Evolutionary conservation across 2,329 filamentous ascomycete species (phyloP), one percentile per base, ranked within the genome.

Genomic region (Alternaria atra): DNA sequence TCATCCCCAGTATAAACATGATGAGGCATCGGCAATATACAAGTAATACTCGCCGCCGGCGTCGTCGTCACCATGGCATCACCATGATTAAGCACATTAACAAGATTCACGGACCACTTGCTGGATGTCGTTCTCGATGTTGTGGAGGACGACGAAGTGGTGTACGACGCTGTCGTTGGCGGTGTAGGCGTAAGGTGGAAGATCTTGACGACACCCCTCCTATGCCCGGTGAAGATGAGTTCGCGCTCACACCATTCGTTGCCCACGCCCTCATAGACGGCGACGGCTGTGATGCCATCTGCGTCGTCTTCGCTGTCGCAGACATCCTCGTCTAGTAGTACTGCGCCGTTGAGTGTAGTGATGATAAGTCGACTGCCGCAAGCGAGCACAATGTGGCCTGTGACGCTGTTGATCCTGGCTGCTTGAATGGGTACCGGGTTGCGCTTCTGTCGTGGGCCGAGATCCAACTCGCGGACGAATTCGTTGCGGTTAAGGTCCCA

Each of bases 401-500:
- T 93, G 1, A 94, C 89, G 73, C 97, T 94, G 74, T 97, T 97
- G 78, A 99, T 93, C 10, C 86, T 85, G 0, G 93, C 92, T 67
- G 91, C 94, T 79, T 96, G 87, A 3, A 83, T 68, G 0, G 76
- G 63, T 3, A 73, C 63, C 1, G 68, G 67, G 17, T 67, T 65
- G 2, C 68, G 63, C 47, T 59, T 70, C 7, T 77, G 72, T 12
- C 61, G 37, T 1, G 67, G 32, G 0, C 75, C 75, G 0, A 78
- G 68, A 54, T 88, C 88, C 23, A 94, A 83, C 77, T 89, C 90
- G 44, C 93, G 88, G 6, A 98, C 89, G 72, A 97, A 97, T 53
- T 93, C 91, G 12, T 93, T 87, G 15, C 92, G 88, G 77, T 98
- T 99, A 4, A 99, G 84, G 76, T 98, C 95, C 95, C 95, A 99